Base-by-base conservation (phyloP, 148 eudicot genomes). In the Polygonum aviculare region DNA sequence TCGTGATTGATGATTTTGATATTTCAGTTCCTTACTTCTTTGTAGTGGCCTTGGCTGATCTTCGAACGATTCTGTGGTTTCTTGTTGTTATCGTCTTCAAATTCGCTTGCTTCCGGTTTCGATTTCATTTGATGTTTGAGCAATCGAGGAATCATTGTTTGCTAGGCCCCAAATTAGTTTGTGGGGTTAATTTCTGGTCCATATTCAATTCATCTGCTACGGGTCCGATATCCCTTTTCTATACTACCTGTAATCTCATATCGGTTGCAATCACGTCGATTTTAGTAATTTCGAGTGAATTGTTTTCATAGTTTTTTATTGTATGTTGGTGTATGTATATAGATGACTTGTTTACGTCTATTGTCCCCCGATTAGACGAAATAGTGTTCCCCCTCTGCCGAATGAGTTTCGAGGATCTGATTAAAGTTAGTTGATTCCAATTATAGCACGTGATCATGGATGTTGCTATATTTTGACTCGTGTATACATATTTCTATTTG, bases 401-500 rank as follows among this genome's bases (percentile, higher is more conserved):
- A 21, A 67, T 16, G 44, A 36, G 21, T 67, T 67, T 26, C 21
- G 16, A 36, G 72, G 44, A 36, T 67, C 44, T 67, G 21, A 67
- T 67, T 21, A 67, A 67, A 35, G 54, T 36, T 50, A 21, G 40
- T 15, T 75, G 16, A n/a, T 49, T 49, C 19, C n/a, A 48, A 11
- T 52, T 76, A 16, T 67, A 50, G 79, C 35, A 74, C 60, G 19
- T 72, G 35, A 78, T n/a, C 26, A 54, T 54, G 60, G 60, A 54
- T 78, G 71, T 44, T 47, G 12, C 72, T 40, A 55, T 72, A 44
- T 10, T 19, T 12, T 47, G 31, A 72, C 26, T 72, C 31, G 7
- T 6, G 3, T 26, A 41, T 18, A 65, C 40, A 35, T 65, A 65
- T 36, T 65, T 67, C 18, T 72, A 10, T 26, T 26, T 1, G 0